Evolutionary conservation across 164 flowering plant species (phyloP), one percentile per base, ranked within the genome.

Genomic region (Piper longum): DNA sequence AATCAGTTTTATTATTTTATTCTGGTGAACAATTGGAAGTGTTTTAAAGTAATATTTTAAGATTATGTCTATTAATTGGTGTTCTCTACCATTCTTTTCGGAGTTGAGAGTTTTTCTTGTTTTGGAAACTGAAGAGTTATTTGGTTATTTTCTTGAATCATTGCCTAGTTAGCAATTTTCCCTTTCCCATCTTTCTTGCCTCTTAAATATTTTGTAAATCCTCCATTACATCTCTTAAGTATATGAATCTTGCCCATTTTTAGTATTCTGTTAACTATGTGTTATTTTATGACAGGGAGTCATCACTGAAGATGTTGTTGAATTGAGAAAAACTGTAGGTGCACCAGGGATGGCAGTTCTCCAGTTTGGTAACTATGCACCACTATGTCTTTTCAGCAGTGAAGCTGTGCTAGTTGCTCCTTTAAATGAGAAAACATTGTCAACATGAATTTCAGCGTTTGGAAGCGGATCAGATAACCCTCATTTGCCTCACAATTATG

Each of bases 311-410:
- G 99, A 93, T 78, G 99, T 93, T 54, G 84, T 90, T 66, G 80
- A 83, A 54, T 87, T 93, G 39, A 78, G 99, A 74, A 84, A 81
- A 75, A 86, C 83, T 41, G 87, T 93, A 57, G 89, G 83, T 16
- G 99, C 99, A 73, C 99, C 99, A 74, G 99, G 99, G 72, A 93
- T 93, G 99, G 90, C 93, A 62, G 95, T 93, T 62, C 95, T 93
- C 68, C 99, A 93, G 71, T 93, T 93, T 81, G 99, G 99, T 93
- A 87, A 65, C 59, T 39, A 64, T 41, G 44, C n/a, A 40, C 44
- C 59, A 7, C 18, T 65, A 62, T 40, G 62, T 55, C 7, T 45
- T 52, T 48, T 14, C 14, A 48, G 7, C 14, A 14, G 14, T 8
- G 52, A 2, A 48, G 52, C 12, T 48, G 3, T 48, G 52, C 52